These are phyloP conservation scores for Calonectria pauciramosa DNA, from an alignment of 2,329 filamentous ascomycete genomes.

Conservation along the genomic window DNA sequence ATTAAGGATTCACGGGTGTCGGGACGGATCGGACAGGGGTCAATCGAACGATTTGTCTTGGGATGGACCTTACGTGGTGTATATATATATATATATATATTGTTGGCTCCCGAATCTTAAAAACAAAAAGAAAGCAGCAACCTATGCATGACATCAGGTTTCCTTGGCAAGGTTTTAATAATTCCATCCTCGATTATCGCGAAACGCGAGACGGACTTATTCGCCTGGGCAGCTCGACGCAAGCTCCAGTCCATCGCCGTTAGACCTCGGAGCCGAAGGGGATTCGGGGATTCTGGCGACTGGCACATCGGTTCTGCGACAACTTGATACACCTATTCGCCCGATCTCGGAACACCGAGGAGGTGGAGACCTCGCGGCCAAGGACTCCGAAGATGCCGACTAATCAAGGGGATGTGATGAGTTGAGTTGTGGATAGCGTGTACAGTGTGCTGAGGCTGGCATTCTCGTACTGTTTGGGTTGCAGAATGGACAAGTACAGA, in stretches of 20 bases:
- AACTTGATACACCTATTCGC: neutral
- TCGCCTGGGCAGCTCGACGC: neutral
- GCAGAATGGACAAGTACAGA: too few relatives aligned
- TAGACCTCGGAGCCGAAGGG: conserved; percentile 23
- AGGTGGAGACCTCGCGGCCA: conserved; percentile 14
- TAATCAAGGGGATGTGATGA: neutral
- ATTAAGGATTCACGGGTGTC: neutral
- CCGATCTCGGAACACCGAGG: conserved; percentile 27
- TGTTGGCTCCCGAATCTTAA: neutral
- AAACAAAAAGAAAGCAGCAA: neutral
- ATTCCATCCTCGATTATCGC: neutral
- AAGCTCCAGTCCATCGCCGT: neutral
- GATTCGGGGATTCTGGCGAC: neutral
- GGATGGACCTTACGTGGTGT: neutral
- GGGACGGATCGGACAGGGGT: neutral
- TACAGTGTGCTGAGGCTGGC: neutral
- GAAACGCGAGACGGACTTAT: neutral
- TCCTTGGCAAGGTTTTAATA: neutral
- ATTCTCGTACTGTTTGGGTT: neutral
- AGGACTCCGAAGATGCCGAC: conserved; percentile 23
- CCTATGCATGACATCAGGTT: neutral
- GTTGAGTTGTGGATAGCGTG: neutral
- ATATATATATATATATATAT: neutral
- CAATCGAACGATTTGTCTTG: neutral
- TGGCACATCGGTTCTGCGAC: neutral